A percentile compares a stretch with the other conserved stretches of the same genome.
Conservation (phyloP, 768 basidiomycete genomes). For the Pleurotus salmoneostramineus region DNA sequence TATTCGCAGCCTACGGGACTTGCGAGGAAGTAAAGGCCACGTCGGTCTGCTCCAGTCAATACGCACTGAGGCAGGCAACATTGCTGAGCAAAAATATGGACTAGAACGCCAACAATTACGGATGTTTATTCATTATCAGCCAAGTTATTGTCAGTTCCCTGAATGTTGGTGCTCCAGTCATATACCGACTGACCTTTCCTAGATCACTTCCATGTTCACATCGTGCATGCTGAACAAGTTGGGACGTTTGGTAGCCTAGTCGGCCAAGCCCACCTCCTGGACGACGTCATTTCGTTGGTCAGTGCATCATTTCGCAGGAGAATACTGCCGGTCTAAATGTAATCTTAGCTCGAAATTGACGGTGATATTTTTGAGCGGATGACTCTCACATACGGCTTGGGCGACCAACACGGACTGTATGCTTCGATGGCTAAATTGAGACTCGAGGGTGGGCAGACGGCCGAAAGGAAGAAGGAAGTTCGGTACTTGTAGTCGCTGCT, state of each 20-base stretch:
- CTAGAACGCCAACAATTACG: constrained; percentile 59
- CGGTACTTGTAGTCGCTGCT: too few species aligned
- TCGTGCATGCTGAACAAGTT: constrained; percentile 73
- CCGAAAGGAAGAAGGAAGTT: too few species aligned
- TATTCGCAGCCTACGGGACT: constrained; percentile 75
- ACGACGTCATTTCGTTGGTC: constrained; percentile 87
- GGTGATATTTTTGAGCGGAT: constrained; percentile 58
- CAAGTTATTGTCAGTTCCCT: constrained; percentile 77
- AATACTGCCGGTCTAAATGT: not conserved
- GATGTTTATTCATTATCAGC: constrained; percentile 93
- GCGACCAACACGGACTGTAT: constrained; percentile 75
- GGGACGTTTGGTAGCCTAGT: constrained; percentile 71
- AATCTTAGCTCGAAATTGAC: constrained; percentile 53
- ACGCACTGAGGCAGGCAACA: constrained; percentile 42
- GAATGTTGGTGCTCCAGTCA: not conserved
- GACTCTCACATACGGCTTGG: constrained; percentile 81
- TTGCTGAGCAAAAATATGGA: constrained; percentile 64
- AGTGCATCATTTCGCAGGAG: constrained; percentile 13
- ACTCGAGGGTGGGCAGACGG: not conserved
- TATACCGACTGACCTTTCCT: not conserved
- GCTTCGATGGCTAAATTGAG: constrained; percentile 26
- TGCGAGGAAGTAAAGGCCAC: constrained; percentile 48
- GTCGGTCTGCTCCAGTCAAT: constrained; percentile 67
- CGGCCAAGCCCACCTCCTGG: constrained; percentile 90
- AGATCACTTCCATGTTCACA: constrained; percentile 96